Conservation (phyloP, 768 basidiomycete genomes). For the Dendrothele bispora region DNA sequence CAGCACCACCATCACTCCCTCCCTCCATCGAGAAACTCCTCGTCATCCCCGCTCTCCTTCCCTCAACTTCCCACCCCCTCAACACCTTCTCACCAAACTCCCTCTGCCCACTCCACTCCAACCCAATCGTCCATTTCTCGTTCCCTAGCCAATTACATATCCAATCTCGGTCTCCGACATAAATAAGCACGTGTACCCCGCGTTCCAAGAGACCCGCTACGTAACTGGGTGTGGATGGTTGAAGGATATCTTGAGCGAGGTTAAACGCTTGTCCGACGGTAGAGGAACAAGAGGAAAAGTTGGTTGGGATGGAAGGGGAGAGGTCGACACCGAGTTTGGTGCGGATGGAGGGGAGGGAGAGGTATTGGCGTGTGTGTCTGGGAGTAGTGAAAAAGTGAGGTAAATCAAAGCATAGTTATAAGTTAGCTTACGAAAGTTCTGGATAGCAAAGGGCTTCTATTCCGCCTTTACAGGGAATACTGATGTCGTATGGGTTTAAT, state of each 20-base stretch:
- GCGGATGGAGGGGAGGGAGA: slow-evolving; percentile 27
- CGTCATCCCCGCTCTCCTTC: slow-evolving; percentile 52
- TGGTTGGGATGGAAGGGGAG: slow-evolving; percentile 31
- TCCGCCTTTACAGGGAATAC: slow-evolving; percentile 26
- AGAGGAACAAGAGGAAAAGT: slow-evolving; percentile 60
- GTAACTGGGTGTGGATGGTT: slow-evolving; percentile 41
- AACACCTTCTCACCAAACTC: slow-evolving; percentile 44
- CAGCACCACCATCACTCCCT: no score
- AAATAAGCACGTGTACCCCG: slow-evolving; percentile 69
- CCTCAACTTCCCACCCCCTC: slow-evolving; percentile 57
- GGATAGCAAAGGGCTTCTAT: slow-evolving; percentile 29
- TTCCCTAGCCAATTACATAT: slow-evolving; percentile 68
- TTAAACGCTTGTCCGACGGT: slow-evolving; percentile 49
- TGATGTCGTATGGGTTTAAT: slow-evolving; percentile 57
- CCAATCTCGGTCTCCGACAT: slow-evolving; percentile 59
- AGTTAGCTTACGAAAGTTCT: slow-evolving; percentile 23
- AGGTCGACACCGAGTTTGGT: slow-evolving; percentile 32
- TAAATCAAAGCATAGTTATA: not conserved
- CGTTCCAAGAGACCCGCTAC: slow-evolving; percentile 71
- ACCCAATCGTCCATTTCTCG: slow-evolving; percentile 54
- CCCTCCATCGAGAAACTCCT: no score
- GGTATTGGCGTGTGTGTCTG: slow-evolving; percentile 15
- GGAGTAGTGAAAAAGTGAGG: not conserved
- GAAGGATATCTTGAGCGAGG: slow-evolving; percentile 1
- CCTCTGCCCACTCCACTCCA: slow-evolving; percentile 60